phyloP scores from a whole-genome alignment of 78 protist species.

The Dictyostelium firmibasis region DNA sequence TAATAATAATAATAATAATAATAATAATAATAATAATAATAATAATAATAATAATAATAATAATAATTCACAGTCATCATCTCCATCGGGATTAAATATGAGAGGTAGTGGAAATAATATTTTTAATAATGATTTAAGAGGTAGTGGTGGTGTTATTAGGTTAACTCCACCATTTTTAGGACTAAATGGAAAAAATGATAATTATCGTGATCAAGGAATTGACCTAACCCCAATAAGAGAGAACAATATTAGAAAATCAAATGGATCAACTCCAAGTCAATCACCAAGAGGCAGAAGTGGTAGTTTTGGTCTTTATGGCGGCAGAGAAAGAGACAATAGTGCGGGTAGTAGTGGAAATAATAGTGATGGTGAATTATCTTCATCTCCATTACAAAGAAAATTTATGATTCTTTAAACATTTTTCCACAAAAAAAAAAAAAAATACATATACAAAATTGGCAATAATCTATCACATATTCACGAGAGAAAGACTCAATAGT shows the following conservation, averaged over 20 bases:
- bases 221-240: constrained; percentile 1
- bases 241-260: not conserved
- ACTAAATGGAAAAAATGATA: not conserved
- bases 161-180: constrained; percentile 5
- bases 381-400: not conserved
- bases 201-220: not conserved
- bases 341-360: not conserved
- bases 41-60: not conserved
- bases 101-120: constrained; percentile 13
- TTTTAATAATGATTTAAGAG: not conserved
- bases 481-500: too few relatives aligned
- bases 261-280: not conserved
- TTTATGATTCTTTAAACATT: not conserved
- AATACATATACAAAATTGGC: too few relatives aligned
- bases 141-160: not conserved
- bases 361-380: not conserved
- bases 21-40: not conserved
- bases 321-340: not conserved
- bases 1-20: not conserved
- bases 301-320: not conserved
- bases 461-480: too few relatives aligned
- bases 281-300: constrained; percentile 10
- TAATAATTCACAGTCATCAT: not conserved
- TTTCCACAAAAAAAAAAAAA: not conserved
- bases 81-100: not conserved